Base-by-base conservation (phyloP, 208 protist genomes). In the Leishmania tropica region DNA sequence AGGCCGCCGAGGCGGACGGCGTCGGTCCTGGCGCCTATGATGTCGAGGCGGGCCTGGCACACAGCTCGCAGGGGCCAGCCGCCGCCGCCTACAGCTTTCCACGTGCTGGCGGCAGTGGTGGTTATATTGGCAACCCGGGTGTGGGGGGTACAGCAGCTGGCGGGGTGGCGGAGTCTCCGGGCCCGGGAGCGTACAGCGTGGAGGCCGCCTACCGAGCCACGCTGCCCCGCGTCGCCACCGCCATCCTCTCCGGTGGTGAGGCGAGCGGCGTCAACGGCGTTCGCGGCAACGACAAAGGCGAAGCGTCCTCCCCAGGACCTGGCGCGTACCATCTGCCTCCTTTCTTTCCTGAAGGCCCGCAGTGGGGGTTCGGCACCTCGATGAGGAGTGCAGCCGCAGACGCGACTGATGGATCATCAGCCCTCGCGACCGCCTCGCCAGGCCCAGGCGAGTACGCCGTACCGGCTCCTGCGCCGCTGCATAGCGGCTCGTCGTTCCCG, bases 1-100 rank as follows among this genome's bases (percentile, higher is more conserved):
- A 13, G 64, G 58, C 42, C 37, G 79, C 58, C 7, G 65, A 64
- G 24, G 13, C 37, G 42, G 72, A 53, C 48, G 80, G 78, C n/a
- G 80, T 87, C 19, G 91, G 91, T 19, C 91, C 91, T 24, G 91
- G 91, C n/a, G 79, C 91, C 62, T 92, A 92, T 78, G 83, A 88
- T 40, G 48, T 87, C 11, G 54, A 35, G 11, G 24, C 48, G 21
- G 79, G 71, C 1, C 37, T 78, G 21, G 76, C 73, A 15, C 76
- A 58, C 74, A 79, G 76, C 31, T 81, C 81, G 24, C 68, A 78
- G 48, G 72, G 65, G 74, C 79, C 71, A 28, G 79, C 68, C 0
- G 31, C 76, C 19, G 75, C 80, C 47, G 75, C 60, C 42, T 84
- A 81, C 80, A 84, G 53, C 70, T 81, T 87, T 48, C 24, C 79